These are phyloP conservation scores for Sphagnum fallax DNA, from an alignment of 228 moss, liverwort and hornwort genomes.

Conservation along the genomic window DNA sequence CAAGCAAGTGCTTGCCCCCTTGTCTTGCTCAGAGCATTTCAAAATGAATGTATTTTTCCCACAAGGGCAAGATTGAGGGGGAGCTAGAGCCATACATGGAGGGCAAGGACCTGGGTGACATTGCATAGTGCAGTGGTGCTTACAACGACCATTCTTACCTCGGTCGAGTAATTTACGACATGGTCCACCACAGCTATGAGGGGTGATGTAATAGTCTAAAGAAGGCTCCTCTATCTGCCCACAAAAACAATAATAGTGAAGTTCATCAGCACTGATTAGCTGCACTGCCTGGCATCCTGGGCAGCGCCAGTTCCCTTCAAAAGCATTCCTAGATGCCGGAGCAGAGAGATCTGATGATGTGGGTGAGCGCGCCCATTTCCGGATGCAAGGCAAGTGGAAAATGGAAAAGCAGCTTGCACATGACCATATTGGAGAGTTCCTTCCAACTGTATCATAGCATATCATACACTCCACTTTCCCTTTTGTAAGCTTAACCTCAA, in stretches of 20 bases:
- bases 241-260: slow-evolving; percentile 85
- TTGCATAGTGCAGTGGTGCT: slow-evolving; percentile 88
- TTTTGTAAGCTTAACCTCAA: slow-evolving; percentile 76
- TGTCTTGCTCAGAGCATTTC: slow-evolving; percentile 75
- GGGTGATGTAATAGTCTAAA: slow-evolving; percentile 84
- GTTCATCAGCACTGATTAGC: slow-evolving; percentile 61
- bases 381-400: slow-evolving; percentile 82
- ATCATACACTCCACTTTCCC: slow-evolving; percentile 94
- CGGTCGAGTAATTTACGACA: slow-evolving; percentile 82
- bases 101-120: slow-evolving; percentile 99
- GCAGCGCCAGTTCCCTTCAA: slow-evolving; percentile 90
- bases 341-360: slow-evolving; percentile 71
- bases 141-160: slow-evolving; percentile 62
- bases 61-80: slow-evolving; percentile 83
- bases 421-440: slow-evolving; percentile 78
- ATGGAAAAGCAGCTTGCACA: slow-evolving; percentile 87
- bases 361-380: slow-evolving; percentile 86
- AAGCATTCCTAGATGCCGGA: slow-evolving; percentile 41
- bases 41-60: slow-evolving; percentile 63
- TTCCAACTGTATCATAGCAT: slow-evolving; percentile 85
- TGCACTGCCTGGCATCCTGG: slow-evolving; percentile 95
- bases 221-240: slow-evolving; percentile 74
- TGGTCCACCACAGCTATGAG: slow-evolving; percentile 95
- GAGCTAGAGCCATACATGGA: slow-evolving; percentile 84
- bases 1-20: slow-evolving; percentile 63